phyloP scores from a whole-genome alignment of 331 rosid species.

The Quercus tomentella region DNA sequence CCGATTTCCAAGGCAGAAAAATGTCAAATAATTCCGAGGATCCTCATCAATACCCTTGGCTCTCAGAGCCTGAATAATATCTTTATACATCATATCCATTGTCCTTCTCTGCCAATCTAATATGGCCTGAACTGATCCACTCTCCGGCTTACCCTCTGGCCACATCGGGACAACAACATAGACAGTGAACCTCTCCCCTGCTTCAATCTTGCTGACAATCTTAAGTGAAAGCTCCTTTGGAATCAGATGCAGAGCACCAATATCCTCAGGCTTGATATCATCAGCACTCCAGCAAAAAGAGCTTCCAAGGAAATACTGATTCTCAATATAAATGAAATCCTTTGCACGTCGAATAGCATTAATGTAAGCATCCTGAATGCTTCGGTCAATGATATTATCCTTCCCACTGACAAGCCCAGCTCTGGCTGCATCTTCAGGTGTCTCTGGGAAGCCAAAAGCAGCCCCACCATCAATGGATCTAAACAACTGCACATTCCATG shows the following conservation, averaged over 20 bases:
- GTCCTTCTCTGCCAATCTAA: conserved; percentile 97
- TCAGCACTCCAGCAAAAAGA: conserved; percentile 70
- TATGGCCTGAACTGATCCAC: conserved; percentile 94
- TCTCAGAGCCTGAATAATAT: conserved; percentile 48
- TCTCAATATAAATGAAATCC: conserved; percentile 88
- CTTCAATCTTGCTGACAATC: conserved; percentile 79
- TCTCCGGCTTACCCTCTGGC: conserved; percentile 97
- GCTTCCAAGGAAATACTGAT: conserved; percentile 98
- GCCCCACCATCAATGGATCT: conserved; percentile 98
- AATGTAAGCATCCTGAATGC: conserved; percentile 94
- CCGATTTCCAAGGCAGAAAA: conserved; percentile 93
- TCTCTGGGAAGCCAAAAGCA: conserved; percentile 89
- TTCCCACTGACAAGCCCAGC: conserved; percentile 92
- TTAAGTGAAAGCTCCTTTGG: conserved; percentile 95
- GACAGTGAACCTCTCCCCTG: conserved; percentile 78
- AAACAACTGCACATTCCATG: conserved; percentile 95
- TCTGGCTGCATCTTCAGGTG: conserved; percentile 84
- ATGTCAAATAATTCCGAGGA: conserved; percentile 85
- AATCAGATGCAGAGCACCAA: conserved; percentile 78
- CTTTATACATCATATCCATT: conserved; percentile 90
- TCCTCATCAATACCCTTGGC: conserved; percentile 68
- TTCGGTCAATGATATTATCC: conserved; percentile 88
- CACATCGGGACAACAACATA: conserved; percentile 94
- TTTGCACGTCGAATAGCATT: conserved; percentile 92
- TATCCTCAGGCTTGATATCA: conserved; percentile 66